phyloP scores from a whole-genome alignment of 1,139 yeast species.

The Insectozyma bohioensis region DNA sequence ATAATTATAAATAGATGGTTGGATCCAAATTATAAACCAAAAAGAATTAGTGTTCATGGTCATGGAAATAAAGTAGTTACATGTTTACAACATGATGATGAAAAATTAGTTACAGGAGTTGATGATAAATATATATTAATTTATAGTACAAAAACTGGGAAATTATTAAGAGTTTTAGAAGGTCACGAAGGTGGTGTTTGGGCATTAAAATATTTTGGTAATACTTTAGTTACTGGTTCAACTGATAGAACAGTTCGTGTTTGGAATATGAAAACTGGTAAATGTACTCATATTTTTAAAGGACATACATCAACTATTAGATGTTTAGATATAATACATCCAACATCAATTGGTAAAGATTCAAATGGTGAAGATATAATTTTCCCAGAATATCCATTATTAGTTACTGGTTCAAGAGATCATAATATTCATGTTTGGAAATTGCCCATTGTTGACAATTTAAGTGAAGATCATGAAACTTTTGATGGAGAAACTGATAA shows the following conservation, averaged over 20 bases:
- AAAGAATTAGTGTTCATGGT: conserved; percentile 67
- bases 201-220: conserved; percentile 91
- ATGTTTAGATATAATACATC: conserved; percentile 81
- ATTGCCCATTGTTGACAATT: conserved; percentile 58
- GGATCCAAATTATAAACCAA: conserved; percentile 70
- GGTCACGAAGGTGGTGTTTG: conserved; percentile 99
- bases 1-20: conserved; percentile 80
- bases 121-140: conserved; percentile 84
- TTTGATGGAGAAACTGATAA: conserved; percentile 47
- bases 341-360: conserved; percentile 57
- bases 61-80: conserved; percentile 82
- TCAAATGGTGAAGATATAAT: conserved; percentile 64
- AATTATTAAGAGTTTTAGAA: conserved; percentile 59
- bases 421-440: conserved; percentile 88
- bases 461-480: conserved; percentile 33
- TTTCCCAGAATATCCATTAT: conserved; percentile 60
- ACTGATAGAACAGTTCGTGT: conserved; percentile 87
- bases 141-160: conserved; percentile 76
- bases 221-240: conserved; percentile 83
- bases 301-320: conserved; percentile 94
- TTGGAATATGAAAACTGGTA: conserved; percentile 78
- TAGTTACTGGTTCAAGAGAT: conserved; percentile 91
- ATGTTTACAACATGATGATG: conserved; percentile 90
- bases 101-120: conserved; percentile 88
- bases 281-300: conserved; percentile 80